Percentiles rank a stretch among this genome's conserved stretches.
Evolutionary conservation across 1,139 yeast species (phyloP).

Genomic region (Protomyces lactucae-debilis): DNA sequence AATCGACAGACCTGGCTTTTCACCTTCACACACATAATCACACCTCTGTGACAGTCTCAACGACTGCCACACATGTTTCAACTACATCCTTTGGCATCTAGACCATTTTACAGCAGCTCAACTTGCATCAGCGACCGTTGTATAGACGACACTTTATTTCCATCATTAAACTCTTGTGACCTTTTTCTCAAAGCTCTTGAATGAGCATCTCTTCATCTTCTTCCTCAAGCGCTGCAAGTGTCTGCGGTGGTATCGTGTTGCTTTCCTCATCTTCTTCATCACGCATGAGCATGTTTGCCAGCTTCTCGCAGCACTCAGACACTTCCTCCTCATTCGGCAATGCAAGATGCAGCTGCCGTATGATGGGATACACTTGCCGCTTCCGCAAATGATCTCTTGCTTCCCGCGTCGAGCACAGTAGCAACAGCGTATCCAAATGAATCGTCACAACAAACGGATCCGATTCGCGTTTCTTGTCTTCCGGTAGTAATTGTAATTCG

Average conservation of each 20-base stretch:
- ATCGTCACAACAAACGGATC: slow-evolving; percentile 57
- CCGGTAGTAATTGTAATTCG: slow-evolving; percentile 72
- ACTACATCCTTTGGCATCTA: not conserved
- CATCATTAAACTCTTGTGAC: not conserved
- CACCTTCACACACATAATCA: not conserved
- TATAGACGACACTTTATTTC: not conserved
- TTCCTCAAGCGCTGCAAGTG: slow-evolving; percentile 7
- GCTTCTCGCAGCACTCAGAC: slow-evolving; percentile 44
- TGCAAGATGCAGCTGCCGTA: slow-evolving; percentile 77
- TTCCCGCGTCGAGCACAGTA: slow-evolving; percentile 67
- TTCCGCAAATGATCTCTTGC: slow-evolving; percentile 72
- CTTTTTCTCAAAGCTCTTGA: slow-evolving; percentile 1
- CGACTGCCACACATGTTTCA: not conserved
- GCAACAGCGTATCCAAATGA: slow-evolving; percentile 47
- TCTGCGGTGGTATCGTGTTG: slow-evolving; percentile 19
- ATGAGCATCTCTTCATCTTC: slow-evolving; percentile 26
- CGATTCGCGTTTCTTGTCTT: slow-evolving; percentile 75
- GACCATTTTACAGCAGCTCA: not conserved
- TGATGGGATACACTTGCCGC: slow-evolving; percentile 73
- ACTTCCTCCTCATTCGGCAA: slow-evolving; percentile 56
- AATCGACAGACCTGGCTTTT: not conserved
- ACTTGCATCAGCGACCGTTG: not conserved
- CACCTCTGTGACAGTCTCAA: not conserved
- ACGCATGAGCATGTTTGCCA: slow-evolving; percentile 34
- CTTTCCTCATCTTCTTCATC: slow-evolving; percentile 31